A percentile compares a stretch with the other conserved stretches of the same genome.
phyloP scores from a whole-genome alignment of 441 rosid genomes.

The Gossypium lobatum region DNA sequence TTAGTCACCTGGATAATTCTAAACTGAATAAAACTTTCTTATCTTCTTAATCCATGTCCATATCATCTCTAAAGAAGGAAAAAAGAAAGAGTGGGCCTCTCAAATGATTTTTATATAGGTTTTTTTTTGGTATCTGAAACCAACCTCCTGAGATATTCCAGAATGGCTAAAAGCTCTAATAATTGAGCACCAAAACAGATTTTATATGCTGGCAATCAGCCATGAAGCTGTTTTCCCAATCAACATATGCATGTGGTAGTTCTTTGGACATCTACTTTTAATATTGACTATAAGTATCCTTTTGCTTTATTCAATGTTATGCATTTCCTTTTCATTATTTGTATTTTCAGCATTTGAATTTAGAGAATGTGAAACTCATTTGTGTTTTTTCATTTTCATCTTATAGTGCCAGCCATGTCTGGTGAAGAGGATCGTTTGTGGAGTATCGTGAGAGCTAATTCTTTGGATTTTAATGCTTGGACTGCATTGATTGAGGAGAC shows the following conservation, averaged over 20 bases:
- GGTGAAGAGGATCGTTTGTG: slow-evolving; percentile 86
- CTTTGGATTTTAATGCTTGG: slow-evolving; percentile 89
- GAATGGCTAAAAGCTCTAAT: background rate
- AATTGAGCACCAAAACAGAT: background rate
- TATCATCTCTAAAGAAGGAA: background rate
- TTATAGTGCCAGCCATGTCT: slow-evolving; percentile 39
- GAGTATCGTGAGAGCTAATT: slow-evolving; percentile 75
- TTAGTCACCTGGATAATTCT: background rate
- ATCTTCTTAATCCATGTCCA: background rate
- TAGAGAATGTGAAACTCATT: background rate
- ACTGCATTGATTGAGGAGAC: slow-evolving; percentile 85
- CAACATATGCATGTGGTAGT: background rate
- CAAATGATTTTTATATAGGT: background rate
- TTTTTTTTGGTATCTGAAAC: background rate
- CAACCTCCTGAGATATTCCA: background rate
- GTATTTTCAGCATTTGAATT: background rate
- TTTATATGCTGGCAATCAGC: background rate
- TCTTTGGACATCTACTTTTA: background rate
- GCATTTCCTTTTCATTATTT: background rate
- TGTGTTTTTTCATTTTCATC: background rate
- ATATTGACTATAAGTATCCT: background rate
- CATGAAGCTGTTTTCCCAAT: background rate
- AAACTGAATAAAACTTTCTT: background rate
- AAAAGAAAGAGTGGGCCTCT: background rate
- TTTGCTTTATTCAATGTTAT: background rate